Percentiles rank a stretch among this genome's conserved stretches.
phyloP scores from a whole-genome alignment of 352 stramenopile genomes.

The Globisporangium spinosum region DNA sequence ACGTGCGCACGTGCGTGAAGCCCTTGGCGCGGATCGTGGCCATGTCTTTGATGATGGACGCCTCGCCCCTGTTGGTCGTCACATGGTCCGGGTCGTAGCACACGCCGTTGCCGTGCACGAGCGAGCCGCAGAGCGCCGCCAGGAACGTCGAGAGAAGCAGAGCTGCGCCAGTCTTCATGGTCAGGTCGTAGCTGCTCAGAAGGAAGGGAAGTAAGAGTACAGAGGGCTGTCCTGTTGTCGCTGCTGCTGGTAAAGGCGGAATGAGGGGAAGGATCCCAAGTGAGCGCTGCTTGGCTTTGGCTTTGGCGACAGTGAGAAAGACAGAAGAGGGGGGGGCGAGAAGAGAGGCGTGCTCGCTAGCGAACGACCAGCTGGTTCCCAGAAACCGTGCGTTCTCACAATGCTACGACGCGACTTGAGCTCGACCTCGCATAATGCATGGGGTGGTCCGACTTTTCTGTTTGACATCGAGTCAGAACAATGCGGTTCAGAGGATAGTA shows the following conservation, averaged over 20 bases:
- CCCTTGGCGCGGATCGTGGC: slow-evolving; percentile 39
- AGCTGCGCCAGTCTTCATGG: slow-evolving; percentile 20
- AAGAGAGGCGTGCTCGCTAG: background rate
- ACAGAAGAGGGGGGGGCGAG: background rate
- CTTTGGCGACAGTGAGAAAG: background rate
- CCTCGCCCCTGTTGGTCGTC: slow-evolving; percentile 25
- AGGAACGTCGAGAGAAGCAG: slow-evolving; percentile 18
- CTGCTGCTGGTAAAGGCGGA: background rate
- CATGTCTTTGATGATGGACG: slow-evolving; percentile 44
- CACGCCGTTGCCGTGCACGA: slow-evolving; percentile 54
- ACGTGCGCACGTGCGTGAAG: slow-evolving; percentile 67
- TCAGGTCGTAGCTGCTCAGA: background rate
- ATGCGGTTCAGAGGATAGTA: background rate
- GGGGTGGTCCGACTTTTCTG: background rate
- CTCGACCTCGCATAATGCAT: background rate
- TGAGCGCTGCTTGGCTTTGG: background rate
- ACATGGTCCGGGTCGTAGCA: slow-evolving; percentile 69
- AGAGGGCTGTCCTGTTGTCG: background rate
- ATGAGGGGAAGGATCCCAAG: background rate
- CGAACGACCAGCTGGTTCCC: slow-evolving; percentile 1
- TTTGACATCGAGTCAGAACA: background rate
- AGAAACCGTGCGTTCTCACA: background rate
- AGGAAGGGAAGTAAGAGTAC: background rate
- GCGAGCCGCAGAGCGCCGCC: slow-evolving; percentile 29
- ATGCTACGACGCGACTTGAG: background rate